Evolutionary conservation across 352 stramenopile genomes (phyloP), one percentile per base, ranked within the genome.

Genomic region (Plasmopara muralis): DNA sequence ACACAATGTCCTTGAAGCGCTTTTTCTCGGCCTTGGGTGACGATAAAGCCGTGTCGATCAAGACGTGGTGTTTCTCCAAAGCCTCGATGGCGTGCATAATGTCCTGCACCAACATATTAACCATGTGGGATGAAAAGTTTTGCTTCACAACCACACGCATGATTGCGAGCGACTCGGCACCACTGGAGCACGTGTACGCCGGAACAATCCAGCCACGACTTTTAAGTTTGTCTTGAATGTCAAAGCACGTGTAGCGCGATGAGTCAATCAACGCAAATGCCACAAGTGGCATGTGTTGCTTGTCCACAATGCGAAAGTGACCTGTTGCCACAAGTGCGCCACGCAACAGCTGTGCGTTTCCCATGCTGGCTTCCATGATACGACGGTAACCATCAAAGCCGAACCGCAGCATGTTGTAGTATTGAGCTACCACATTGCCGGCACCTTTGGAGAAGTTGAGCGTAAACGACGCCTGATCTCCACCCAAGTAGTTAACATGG

Each of bases 361-460:
- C 59, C 86, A 96, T 93, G 50, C 81, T 90, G n/a, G 85, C 81
- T 47, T 93, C 71, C 76, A 96, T 89, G 58, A 96, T 96, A 41
- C 55, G 64, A 13, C 64, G 73, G 72, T 95, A 97, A 46, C 90
- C 90, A 8, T 95, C 78, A 40, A 84, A 89, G 35, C 90, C 90
- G 47, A 97, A 88, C 20, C 90, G 85, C 51, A 97, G 54, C 50
- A 97, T 88, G 73, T 97, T 96, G 74, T 97, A 97, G 64, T 96
- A 96, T 67, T 97, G 85, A 13, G 82, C 83, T 9, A 96, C 60
- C 30, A 96, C 84, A 48, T 92, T 94, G 34, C 84, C 79, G 0
- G 90, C 90, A 25, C 88, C 87, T 61, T 95, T 93, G 44, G 79
- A 95, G 47, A 97, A 97, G 74, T 97, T 97, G 34, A 97, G 82